Base-by-base conservation (phyloP, 2,329 filamentous ascomycete species). In the Ophiostoma fasciatum region DNA sequence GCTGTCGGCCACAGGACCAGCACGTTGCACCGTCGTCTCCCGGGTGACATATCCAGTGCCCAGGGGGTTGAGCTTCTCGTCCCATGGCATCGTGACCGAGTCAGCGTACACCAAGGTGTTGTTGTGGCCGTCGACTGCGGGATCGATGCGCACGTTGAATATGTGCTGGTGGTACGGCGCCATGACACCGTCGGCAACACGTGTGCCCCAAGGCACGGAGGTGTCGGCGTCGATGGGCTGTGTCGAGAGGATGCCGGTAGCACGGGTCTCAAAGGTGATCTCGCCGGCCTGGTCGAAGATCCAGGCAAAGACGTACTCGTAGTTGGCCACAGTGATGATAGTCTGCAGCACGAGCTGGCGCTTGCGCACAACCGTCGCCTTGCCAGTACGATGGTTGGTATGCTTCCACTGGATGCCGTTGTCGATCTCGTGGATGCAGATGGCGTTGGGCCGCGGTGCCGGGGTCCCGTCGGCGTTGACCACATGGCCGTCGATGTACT, bases 141-240 rank as follows among this genome's bases (percentile, higher is more conserved):
- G 72, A 45, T 82, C 76, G 34, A 82, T 70, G 1, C 76, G 64
- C 25, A 74, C 54, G 17, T 61, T 66, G 49, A 82, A 81, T 28
- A 82, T 61, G 53, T 82, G 77, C 49, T 82, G 78, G 45, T 82
- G 77, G 50, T 78, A 74, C 40, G 74, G 71, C 0, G 77, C 78
- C 2, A 81, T 54, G 0, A 75, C 68, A 0, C 77, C 76, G 0
- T 70, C 66, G 0, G 62, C 61, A 2, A 82, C 75, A 1, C 77
- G 58, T 39, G 69, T 79, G 15, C 74, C 74, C 49, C 65, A 78
- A 3, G 50, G 46, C 45, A 67, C 19, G 48, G 63, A 68, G 45
- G 68, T 66, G 47, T 54, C 66, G 7, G 59, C 48, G 40, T 73
- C 68, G 38, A 79, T 74, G 42, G 68, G 64, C 14, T 71, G 63